phyloP scores from a whole-genome alignment of 1,284 basidiomycete species.

The Uromyces viciae-fabae region DNA sequence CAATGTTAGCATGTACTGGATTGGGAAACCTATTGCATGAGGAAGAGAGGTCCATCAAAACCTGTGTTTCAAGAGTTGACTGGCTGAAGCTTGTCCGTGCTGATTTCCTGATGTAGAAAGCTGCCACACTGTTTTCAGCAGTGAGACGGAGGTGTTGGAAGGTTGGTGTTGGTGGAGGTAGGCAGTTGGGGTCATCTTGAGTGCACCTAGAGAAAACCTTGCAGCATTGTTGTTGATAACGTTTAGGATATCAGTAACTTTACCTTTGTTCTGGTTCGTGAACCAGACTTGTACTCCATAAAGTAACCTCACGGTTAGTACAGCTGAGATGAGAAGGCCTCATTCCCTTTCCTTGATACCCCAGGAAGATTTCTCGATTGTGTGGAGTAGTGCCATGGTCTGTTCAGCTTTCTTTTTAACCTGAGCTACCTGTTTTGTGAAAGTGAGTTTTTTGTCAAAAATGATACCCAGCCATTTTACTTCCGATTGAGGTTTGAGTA shows the following conservation, averaged over 20 bases:
- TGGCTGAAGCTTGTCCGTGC: no score
- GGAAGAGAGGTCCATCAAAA: no score
- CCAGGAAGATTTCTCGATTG: background rate
- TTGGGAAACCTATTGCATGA: background rate
- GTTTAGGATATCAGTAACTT: background rate
- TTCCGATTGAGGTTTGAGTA: background rate
- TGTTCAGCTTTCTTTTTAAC: background rate
- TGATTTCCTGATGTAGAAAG: no score
- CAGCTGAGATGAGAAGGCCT: background rate
- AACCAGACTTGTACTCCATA: slow-evolving; percentile 27
- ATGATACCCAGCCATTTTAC: slow-evolving; percentile 11
- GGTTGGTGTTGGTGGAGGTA: no score
- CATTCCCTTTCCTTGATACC: background rate
- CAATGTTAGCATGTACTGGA: background rate
- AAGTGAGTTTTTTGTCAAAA: slow-evolving; percentile 5
- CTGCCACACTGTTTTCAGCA: no score
- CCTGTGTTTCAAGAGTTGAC: no score
- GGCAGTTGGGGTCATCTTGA: no score
- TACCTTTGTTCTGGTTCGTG: background rate
- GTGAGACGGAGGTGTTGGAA: no score
- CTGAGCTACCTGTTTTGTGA: background rate
- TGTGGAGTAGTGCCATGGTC: background rate
- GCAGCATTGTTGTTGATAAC: no score
- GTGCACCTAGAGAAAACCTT: no score
- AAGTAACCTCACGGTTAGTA: background rate